Evolutionary conservation across 257 asterid genomes (phyloP).

Genomic region (Solanum okadae): DNA sequence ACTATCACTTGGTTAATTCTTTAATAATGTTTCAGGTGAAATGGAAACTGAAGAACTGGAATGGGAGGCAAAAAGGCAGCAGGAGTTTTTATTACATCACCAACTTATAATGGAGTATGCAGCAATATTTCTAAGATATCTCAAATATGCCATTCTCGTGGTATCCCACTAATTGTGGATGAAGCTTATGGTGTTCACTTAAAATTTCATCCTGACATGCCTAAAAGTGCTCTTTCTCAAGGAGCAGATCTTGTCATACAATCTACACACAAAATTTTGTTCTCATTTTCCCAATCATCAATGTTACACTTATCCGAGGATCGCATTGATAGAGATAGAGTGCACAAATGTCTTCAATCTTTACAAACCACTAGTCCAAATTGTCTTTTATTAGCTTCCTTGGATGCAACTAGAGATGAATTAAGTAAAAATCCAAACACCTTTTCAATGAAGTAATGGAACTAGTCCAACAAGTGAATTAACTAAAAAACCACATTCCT

Average conservation of each 20-base stretch:
- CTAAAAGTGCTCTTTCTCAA: constrained; percentile 54
- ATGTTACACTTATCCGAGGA: constrained; percentile 63
- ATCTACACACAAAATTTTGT: constrained; percentile 73
- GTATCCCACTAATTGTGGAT: constrained; percentile 60
- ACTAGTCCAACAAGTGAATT: constrained; percentile 40
- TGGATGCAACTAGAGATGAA: constrained; percentile 72
- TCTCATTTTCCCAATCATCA: constrained; percentile 72
- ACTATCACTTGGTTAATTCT: background rate
- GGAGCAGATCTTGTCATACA: constrained; percentile 72
- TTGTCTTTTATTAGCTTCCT: constrained; percentile 58
- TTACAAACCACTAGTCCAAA: constrained; percentile 89
- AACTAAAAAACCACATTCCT: constrained; percentile 22
- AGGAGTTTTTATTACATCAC: constrained; percentile 59
- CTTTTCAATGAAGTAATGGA: constrained; percentile 39
- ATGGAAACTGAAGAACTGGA: constrained; percentile 43
- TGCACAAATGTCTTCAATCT: constrained; percentile 58
- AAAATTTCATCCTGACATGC: constrained; percentile 49
- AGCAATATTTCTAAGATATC: constrained; percentile 42
- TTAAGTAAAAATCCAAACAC: constrained; percentile 25
- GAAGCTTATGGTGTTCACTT: constrained; percentile 49
- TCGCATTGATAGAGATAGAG: constrained; percentile 37
- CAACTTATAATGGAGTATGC: constrained; percentile 79
- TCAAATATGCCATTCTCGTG: constrained; percentile 38
- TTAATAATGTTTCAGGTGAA: constrained; percentile 14
- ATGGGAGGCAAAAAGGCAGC: constrained; percentile 47